Base-by-base conservation (phyloP, 1,139 yeast species). In the Geotrichum aggregatum region DNA sequence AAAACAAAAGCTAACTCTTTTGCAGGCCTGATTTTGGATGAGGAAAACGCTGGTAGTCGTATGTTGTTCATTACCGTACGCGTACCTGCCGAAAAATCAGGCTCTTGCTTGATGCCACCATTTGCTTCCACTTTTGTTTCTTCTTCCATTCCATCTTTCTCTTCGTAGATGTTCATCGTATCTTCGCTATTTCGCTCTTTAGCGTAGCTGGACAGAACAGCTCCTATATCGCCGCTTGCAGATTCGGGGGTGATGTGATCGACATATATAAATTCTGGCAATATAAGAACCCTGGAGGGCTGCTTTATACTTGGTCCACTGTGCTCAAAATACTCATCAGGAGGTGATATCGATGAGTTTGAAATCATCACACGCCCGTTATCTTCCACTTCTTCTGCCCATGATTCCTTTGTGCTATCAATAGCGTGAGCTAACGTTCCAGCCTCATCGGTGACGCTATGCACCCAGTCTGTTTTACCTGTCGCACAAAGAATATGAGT, bases 401-500 rank as follows among this genome's bases (percentile, higher is more conserved):
- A 36, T 10, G 22, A 10, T 5, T 30, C 26, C 24, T 42, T 28
- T 10, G 45, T 52, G 3, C 51, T 49, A 16, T 48, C 66, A 8
- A 85, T 74, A 8, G 70, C 71, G 44, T 76, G 61, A 46, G 84
- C 78, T 34, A 88, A 74, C 0, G 83, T 74, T 1, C 77, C 75
- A 24, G 68, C 55, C 2, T 71, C 77, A 45, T 79, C 84, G 8
- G 77, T 70, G 11, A 95, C 88, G 63, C 85, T 85, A 57, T 81
- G 94, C 5, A 70, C 72, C 98, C 98, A 92, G 68, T 92, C 96
- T 0, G 79, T 66, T 60, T 83, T 82, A 13, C 94, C 95, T 0
- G 97, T 88, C 1, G 96, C 83, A 0, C 91, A 82, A 18, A 89
- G 69, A 31, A 88, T 71, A 60, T 91, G 97, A 21, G 84, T 64